Evolutionary conservation across 1,284 basidiomycete genomes (phyloP), one percentile per base, ranked within the genome.

Genomic region (Leccinum glutinopallens): DNA sequence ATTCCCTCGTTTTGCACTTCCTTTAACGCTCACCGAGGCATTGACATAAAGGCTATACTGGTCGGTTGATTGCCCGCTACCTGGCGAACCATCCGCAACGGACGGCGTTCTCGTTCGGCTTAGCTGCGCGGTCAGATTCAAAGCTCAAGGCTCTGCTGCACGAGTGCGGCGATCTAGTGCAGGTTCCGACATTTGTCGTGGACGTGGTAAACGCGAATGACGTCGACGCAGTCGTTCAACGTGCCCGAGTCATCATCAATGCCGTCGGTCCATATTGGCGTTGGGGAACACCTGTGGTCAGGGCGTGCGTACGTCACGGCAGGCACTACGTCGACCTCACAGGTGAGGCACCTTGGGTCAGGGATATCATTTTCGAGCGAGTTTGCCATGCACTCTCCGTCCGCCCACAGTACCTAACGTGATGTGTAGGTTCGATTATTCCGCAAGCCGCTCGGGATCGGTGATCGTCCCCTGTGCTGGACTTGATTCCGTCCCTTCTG

Each of bases 291-390:
- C 81, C 84, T 13, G 86, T 92, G 32, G 89, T 91, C 22, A 75
- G 73, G 83, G 74, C 75, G 6, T 76, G 75, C 29, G 76, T 76
- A n/a, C 69, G 77, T 60, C 76, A 81, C 49, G 84, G 85, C 2
- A 81, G 79, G 61, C 86, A 88, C 73, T 91, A 91, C 71, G 82
- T 90, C 39, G 90, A 91, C 75, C 78, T 90, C 22, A 80, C 80
- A 3, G 83, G 86, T 41, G 90, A 91, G 76, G 73, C 78, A 0
- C 77, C 76, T 39, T 88, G 84, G 80, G 78, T 88, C 41, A 77
- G 71, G 56, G 78, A 82, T 37, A 82, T 89, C 63, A 82, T 90
- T 41, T 65, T 79, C 12, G 69, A 80, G 80, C 79, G 65, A 69
- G 78, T 76, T 51, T 51, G 19, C 61, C 68, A 66, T 49, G 60